These are phyloP conservation scores for Blastocladiella britannica DNA, from an alignment of 192 early-diverging fungal species.

Conservation along the genomic window DNA sequence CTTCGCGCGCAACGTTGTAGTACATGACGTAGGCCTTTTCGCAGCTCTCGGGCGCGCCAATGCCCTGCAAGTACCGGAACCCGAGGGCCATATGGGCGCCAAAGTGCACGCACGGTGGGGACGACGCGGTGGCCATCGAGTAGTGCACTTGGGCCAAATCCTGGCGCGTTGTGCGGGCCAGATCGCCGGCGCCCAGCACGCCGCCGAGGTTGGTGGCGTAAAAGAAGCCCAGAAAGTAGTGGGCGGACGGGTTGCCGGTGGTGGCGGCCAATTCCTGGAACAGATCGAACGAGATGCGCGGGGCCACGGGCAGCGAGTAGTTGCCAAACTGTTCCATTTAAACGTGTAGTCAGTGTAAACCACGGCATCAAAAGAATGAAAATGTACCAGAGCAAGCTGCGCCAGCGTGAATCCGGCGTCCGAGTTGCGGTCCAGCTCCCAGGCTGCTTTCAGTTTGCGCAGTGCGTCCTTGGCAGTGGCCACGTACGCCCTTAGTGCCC, in stretches of 20 bases:
- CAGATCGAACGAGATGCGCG: constrained; percentile 33
- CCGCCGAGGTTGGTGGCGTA: constrained; percentile 72
- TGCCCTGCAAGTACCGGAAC: constrained; percentile 60
- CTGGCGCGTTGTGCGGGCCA: constrained; percentile 16
- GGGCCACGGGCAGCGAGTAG: constrained; percentile 32
- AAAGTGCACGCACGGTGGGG: too few relatives aligned
- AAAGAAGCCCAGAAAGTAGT: constrained; percentile 74
- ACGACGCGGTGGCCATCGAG: constrained; percentile 61
- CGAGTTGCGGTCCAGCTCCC: not conserved
- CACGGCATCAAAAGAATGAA: not conserved
- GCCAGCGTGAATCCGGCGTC: not conserved
- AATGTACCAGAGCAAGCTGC: not conserved
- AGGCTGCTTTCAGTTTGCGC: not conserved
- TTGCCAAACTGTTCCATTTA: constrained; percentile 23
- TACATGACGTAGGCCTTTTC: constrained; percentile 59
- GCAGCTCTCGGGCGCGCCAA: constrained; percentile 61
- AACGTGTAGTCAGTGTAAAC: not conserved
- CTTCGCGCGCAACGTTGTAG: constrained; percentile 51
- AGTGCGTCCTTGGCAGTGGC: not conserved
- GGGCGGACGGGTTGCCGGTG: constrained; percentile 61
- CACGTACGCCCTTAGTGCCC: not conserved
- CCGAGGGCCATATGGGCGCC: constrained; percentile 65
- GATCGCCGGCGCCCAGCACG: not conserved
- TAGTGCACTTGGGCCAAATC: constrained; percentile 44
- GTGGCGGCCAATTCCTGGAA: constrained; percentile 36